Base-by-base conservation (phyloP, 2,329 filamentous ascomycete species). In the Endocalyx cinctus region DNA sequence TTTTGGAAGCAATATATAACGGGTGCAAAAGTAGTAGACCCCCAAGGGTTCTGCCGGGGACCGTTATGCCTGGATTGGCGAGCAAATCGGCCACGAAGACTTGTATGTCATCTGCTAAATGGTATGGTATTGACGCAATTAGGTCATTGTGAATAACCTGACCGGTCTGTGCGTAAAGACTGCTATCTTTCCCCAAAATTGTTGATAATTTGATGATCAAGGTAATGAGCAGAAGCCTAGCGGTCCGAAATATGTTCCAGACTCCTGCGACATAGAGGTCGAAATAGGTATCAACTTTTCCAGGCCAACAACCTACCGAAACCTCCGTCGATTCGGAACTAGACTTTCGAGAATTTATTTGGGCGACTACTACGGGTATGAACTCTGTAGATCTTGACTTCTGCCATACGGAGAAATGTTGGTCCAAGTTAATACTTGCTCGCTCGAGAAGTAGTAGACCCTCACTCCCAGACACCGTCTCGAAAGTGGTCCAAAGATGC, bases 21-120 rank as follows among this genome's bases (percentile, higher is more conserved):
- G n/a, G n/a, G n/a, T 54, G 44, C 41, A 55, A 45, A 3, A 54
- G 45, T 12, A 54, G 36, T 22, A 55, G 19, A 8, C 47, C 52
- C 15, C 47, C 50, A 7, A 51, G 35, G 5, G 37, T 25, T 30
- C 29, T 46, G 4, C 48, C 48, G 13, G 41, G 30, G 7, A 37
- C 22, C 28, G 25, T 33, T 31, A 17, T 18, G 19, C 16, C 23
- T 31, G 13, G 33, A 28, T 19, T 5, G n/a, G 6, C n/a, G n/a
- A n/a, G n/a, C n/a, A 25, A 12, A 11, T 43, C 33, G 11, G 14
- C 18, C 15, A 47, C n/a, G 25, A 48, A 51, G 5, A 15, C 27
- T 4, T 39, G 39, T 25, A 49, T 25, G 15, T 47, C 36, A 4
- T 45, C 41, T n/a, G 45, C 33, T 13, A 51, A 15, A 15, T 51